A percentile compares a stretch with the other conserved stretches of the same genome.
Conservation (phyloP, 495 filamentous ascomycete species). For the Penicillium cinerascens region DNA sequence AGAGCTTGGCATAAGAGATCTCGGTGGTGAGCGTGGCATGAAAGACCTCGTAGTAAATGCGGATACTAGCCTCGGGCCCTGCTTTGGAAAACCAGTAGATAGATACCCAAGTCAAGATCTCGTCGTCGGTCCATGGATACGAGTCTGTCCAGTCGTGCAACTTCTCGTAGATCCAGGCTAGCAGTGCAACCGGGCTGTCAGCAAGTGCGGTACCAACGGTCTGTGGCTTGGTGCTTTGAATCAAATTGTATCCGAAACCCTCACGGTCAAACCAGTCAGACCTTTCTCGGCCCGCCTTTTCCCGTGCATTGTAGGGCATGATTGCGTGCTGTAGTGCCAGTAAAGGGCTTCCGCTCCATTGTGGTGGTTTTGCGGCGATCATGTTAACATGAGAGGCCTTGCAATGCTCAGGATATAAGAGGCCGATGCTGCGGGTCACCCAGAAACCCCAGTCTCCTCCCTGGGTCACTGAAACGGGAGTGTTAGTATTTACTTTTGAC, state of each 20-base stretch:
- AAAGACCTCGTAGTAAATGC: conserved; percentile 59
- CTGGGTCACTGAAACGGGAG: conserved; percentile 46
- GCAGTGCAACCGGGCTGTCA: conserved; percentile 58
- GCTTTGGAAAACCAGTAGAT: conserved; percentile 59
- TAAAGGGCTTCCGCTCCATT: conserved; percentile 15
- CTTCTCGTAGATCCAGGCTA: conserved; percentile 70
- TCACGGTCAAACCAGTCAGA: conserved; percentile 48
- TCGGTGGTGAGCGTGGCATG: conserved; percentile 14
- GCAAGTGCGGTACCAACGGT: conserved; percentile 55
- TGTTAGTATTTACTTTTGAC: not conserved
- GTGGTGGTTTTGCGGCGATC: conserved; percentile 37
- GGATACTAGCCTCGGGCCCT: conserved; percentile 51
- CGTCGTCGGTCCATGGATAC: conserved; percentile 66
- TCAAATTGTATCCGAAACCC: conserved; percentile 53
- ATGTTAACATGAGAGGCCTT: conserved; percentile 65
- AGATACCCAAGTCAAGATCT: conserved; percentile 62
- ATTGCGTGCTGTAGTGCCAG: conserved; percentile 23
- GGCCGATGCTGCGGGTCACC: conserved; percentile 56
- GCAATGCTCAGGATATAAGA: conserved; percentile 53
- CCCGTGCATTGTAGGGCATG: conserved; percentile 23
- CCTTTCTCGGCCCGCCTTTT: conserved; percentile 44
- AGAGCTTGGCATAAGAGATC: conserved; percentile 12
- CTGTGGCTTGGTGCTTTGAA: conserved; percentile 60
- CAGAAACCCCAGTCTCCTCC: conserved; percentile 67
- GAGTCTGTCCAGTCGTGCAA: conserved; percentile 64